These are phyloP conservation scores for Fusarium sp. DNA, from an alignment of 2,329 filamentous ascomycete genomes.

Conservation along the genomic window DNA sequence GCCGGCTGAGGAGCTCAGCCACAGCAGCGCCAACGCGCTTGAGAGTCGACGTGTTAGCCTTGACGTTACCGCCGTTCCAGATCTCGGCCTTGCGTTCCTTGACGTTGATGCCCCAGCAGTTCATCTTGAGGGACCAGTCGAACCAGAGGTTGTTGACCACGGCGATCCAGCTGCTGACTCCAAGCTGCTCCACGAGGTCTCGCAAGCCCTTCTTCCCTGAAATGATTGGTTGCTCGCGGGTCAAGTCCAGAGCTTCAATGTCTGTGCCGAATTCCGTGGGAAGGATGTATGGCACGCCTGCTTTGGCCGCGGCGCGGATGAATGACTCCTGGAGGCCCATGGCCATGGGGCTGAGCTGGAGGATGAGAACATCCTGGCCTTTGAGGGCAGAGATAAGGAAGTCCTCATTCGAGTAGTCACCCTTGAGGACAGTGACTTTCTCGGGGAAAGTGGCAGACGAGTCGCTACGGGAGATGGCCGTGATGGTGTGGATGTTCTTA, in stretches of 20 bases:
- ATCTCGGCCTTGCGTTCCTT: constrained; percentile 46
- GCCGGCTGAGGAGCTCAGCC: constrained; percentile 50
- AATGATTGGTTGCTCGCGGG: constrained; percentile 39
- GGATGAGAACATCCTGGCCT: constrained; percentile 50
- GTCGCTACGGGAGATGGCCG: constrained; percentile 60
- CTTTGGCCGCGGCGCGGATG: constrained; percentile 49
- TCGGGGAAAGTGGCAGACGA: constrained; percentile 56
- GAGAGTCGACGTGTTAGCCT: constrained; percentile 47
- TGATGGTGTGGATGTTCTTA: constrained; percentile 61
- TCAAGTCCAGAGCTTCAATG: constrained; percentile 36
- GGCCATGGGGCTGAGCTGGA: constrained; percentile 32
- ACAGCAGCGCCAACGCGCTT: constrained; percentile 50
- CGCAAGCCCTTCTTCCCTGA: constrained; percentile 42
- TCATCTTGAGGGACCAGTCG: constrained; percentile 46
- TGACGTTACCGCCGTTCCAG: constrained; percentile 46
- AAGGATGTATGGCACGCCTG: constrained; percentile 47
- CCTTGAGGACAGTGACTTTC: constrained; percentile 51
- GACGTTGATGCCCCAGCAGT: constrained; percentile 49
- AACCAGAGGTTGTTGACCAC: constrained; percentile 50
- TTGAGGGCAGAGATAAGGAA: constrained; percentile 45
- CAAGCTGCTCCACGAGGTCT: constrained; percentile 46
- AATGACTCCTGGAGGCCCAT: constrained; percentile 41
- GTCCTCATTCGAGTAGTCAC: constrained; percentile 61
- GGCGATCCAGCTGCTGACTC: constrained; percentile 47
- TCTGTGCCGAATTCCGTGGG: constrained; percentile 50